Percentiles rank a stretch among this genome's conserved stretches.
These are phyloP conservation scores for Fusarium sp. DNA, from an alignment of 2,329 filamentous ascomycete species.

Conservation along the genomic window DNA sequence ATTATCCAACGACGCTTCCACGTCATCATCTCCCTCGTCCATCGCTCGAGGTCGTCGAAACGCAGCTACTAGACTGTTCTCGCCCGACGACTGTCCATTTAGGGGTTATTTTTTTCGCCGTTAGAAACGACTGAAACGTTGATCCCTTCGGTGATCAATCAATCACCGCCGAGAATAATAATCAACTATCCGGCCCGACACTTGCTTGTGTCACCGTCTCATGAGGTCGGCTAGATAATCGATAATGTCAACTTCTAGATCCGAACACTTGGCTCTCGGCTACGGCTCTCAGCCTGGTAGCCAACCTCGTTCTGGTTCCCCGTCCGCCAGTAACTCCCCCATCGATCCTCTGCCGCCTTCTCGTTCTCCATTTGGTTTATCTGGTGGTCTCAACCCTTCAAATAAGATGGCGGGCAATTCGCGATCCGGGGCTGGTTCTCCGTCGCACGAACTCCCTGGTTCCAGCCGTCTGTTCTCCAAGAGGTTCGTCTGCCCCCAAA, in stretches of 20 bases:
- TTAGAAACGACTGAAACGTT: slow-evolving; percentile 34
- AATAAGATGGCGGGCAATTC: slow-evolving; percentile 69
- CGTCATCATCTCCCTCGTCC: slow-evolving; percentile 27
- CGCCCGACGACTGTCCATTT: slow-evolving; percentile 9
- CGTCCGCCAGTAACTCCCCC: slow-evolving; percentile 82
- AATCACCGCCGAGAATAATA: slow-evolving; percentile 40
- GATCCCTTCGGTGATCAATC: slow-evolving; percentile 24
- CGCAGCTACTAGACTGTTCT: slow-evolving; percentile 33
- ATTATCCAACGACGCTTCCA: slow-evolving; percentile 27
- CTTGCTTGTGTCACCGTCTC: slow-evolving; percentile 42
- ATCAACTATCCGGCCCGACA: slow-evolving; percentile 44
- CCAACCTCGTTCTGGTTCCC: slow-evolving; percentile 80
- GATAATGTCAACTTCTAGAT: slow-evolving; percentile 93
- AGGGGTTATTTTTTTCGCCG: slow-evolving; percentile 27
- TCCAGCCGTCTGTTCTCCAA: slow-evolving; percentile 87
- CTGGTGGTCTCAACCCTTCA: slow-evolving; percentile 69
- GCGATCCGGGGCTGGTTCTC: slow-evolving; percentile 92
- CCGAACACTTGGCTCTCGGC: slow-evolving; percentile 87
- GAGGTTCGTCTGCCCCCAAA: slow-evolving; percentile 70
- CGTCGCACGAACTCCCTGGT: slow-evolving; percentile 86
- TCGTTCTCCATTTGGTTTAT: slow-evolving; percentile 79
- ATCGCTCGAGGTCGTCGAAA: slow-evolving; percentile 22
- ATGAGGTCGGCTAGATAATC: slow-evolving; percentile 74
- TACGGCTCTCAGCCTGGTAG: slow-evolving; percentile 77
- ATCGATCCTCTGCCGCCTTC: slow-evolving; percentile 74